These are phyloP conservation scores for Verticillium isaacii DNA, from an alignment of 2,329 filamentous ascomycete genomes.

Conservation along the genomic window DNA sequence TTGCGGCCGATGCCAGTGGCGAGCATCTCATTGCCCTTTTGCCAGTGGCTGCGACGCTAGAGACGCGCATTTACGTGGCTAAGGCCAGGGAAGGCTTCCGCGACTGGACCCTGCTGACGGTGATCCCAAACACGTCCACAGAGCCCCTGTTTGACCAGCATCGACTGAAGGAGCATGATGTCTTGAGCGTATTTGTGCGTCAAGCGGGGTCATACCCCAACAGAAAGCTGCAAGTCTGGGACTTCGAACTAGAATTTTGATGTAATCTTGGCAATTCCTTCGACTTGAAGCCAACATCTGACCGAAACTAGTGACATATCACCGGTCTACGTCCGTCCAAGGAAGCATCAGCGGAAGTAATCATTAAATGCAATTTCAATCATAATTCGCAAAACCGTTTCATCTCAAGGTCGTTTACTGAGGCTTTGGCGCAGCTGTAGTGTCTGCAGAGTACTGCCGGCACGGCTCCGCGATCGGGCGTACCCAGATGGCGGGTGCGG, in stretches of 20 bases:
- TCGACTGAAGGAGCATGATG: neutral
- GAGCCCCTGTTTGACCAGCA: conserved; percentile 13
- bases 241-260: conserved; percentile 2
- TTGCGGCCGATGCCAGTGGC: conserved; percentile 9
- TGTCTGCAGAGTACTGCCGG: too few species aligned
- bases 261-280: too few species aligned
- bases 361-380: too few species aligned
- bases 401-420: too few species aligned
- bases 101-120: conserved; percentile 8
- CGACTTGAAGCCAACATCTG: too few species aligned
- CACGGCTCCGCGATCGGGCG: too few species aligned
- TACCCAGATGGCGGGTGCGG: too few species aligned
- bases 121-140: conserved; percentile 4
- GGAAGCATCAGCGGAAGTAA: too few species aligned
- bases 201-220: conserved; percentile 7
- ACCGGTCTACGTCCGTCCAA: too few species aligned
- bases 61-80: conserved; percentile 10
- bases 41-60: conserved; percentile 7
- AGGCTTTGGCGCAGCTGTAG: too few species aligned
- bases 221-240: conserved; percentile 9
- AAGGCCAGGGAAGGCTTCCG: conserved; percentile 1
- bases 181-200: conserved; percentile 7
- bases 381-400: too few species aligned
- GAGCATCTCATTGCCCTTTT: conserved; percentile 13
- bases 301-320: too few species aligned